Evolutionary conservation across 345 rosid genomes (phyloP), one percentile per base, ranked within the genome.

Genomic region (Nasturtium officinale): DNA sequence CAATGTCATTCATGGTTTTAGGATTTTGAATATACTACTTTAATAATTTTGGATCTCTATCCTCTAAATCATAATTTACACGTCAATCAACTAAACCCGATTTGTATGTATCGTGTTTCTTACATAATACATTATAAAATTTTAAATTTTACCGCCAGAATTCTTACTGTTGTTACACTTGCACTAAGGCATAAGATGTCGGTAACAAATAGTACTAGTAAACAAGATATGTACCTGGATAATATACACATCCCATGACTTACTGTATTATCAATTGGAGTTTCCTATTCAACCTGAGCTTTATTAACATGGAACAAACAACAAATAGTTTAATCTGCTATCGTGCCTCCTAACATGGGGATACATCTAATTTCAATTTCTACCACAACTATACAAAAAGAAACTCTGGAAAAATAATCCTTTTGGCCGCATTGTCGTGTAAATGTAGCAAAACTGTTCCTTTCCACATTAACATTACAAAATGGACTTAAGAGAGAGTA

Each of bases 401-500:
- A 67, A 66, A 7, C 15, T 58, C 33, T 55, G 62, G 59, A 63
- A n/a, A 80, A 76, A 55, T 30, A 81, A 75, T 69, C 67, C 65
- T 55, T 48, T 40, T 26, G 60, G 61, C 71, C 17, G 58, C 67
- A 43, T 20, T 48, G 58, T 47, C 60, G 72, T 77, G 72, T 62
- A 55, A 28, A 47, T 4, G 18, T 61, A 61, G 55, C 47, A 70
- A 47, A 64, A 28, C 3, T 71, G 35, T 64, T 71, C 71, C 40
- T 35, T 37, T 66, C 45, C 69, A 48, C 20, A 54, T 40, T 28
- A 71, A 71, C 50, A 57, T 43, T 58, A 71, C 60, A 89, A 58
- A 53, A 80, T 56, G 26, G 86, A 82, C 51, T 77, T 70, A 63
- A 84, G 73, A 11, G 64, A 15, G 57, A 77, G 33, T 77, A 91